A percentile compares a stretch with the other conserved stretches of the same genome.
These are phyloP conservation scores for Drosera spatulata DNA, from an alignment of 179 eudicot species.

Conservation along the genomic window DNA sequence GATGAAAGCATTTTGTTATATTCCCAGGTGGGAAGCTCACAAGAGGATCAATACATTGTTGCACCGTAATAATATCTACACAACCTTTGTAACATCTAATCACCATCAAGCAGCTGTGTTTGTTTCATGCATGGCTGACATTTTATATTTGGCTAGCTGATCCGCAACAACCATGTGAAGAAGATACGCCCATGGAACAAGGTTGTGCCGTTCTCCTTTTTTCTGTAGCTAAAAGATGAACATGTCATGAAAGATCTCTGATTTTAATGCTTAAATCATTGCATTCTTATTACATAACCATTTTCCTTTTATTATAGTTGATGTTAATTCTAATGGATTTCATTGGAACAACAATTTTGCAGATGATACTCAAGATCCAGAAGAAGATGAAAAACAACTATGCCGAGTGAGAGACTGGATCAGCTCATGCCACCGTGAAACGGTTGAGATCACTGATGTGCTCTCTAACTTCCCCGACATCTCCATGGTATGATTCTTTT, in stretches of 20 bases:
- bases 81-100: background rate
- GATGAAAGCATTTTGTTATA: conserved; percentile 20
- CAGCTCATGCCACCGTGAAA: conserved; percentile 38
- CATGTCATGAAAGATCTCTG: too few relatives aligned
- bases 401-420: conserved; percentile 79
- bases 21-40: conserved; percentile 45
- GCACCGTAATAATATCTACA: conserved; percentile 41
- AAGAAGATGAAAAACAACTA: conserved; percentile 75
- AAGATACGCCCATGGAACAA: conserved; percentile 20
- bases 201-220: background rate
- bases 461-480: conserved; percentile 79
- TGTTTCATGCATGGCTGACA: background rate
- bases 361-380: conserved; percentile 88
- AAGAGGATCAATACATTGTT: conserved; percentile 46
- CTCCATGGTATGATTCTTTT: conserved; percentile 42
- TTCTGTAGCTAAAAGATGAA: too few relatives aligned
- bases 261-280: too few relatives aligned
- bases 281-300: background rate
- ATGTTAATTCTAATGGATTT: background rate
- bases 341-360: conserved; percentile 4
- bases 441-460: conserved; percentile 56
- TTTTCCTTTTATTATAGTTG: background rate
- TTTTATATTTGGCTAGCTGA: conserved; percentile 21
- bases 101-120: background rate
- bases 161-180: conserved; percentile 36